These are phyloP conservation scores for Scheffersomyces stambukii DNA, from an alignment of 1,139 yeast species.

Conservation along the genomic window DNA sequence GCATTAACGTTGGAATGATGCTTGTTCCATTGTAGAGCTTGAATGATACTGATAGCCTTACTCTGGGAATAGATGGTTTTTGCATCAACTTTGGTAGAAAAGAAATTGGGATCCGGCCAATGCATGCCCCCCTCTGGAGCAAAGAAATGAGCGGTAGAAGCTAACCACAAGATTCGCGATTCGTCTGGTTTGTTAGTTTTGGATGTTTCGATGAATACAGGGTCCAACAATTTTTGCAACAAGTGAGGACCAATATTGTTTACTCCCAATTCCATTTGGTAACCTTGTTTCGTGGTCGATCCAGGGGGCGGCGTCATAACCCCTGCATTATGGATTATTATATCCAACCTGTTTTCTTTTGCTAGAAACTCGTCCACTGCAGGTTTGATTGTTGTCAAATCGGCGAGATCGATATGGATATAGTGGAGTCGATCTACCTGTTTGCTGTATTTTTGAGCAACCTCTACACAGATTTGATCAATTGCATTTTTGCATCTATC, in stretches of 20 bases:
- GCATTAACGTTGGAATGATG: conserved; percentile 33
- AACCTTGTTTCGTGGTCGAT: conserved; percentile 12
- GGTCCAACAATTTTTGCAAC: conserved; percentile 41
- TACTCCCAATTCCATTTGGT: conserved; percentile 29
- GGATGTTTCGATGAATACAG: conserved; percentile 32
- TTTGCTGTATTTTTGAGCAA: conserved; percentile 5
- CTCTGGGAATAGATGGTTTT: conserved; percentile 36
- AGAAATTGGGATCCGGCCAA: conserved; percentile 30
- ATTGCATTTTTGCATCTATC: conserved; percentile 6
- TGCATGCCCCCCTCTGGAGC: conserved; percentile 40
- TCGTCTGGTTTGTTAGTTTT: conserved; percentile 4
- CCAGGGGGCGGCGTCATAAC: conserved; percentile 39
- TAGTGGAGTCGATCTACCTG: conserved; percentile 3
- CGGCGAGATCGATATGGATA: conserved; percentile 21
- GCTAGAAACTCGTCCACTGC: conserved; percentile 29
- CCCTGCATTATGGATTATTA: conserved; percentile 52
- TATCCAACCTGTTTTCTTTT: conserved; percentile 25
- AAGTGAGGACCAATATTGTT: conserved; percentile 49
- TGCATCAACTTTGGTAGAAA: conserved; percentile 3
- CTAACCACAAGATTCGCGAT: conserved; percentile 43
- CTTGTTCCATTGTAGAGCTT: conserved; percentile 37
- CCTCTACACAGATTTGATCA: conserved; percentile 5
- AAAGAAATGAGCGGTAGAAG: conserved; percentile 35
- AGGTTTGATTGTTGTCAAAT: conserved; percentile 39
- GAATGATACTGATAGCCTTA: conserved; percentile 42